Conservation (phyloP, 805 yeast species). For the Schizosaccharomyces osmophilus region DNA sequence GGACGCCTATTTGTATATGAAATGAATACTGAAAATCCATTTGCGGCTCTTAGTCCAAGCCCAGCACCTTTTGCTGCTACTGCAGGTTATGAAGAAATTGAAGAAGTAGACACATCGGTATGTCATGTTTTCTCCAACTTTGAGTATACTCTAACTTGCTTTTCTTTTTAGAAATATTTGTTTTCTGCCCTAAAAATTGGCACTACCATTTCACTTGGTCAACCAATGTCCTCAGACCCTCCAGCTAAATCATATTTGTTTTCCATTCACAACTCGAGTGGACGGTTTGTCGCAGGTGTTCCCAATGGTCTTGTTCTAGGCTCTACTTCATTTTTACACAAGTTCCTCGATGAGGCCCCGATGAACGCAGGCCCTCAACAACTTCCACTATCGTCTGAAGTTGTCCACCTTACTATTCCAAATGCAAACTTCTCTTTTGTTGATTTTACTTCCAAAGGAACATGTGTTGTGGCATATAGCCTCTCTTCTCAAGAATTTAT, state of each 20-base stretch:
- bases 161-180: neutral
- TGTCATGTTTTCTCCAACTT: neutral
- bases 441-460: neutral
- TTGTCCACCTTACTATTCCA: neutral
- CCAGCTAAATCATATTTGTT: neutral
- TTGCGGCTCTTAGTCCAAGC: neutral
- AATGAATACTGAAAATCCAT: neutral
- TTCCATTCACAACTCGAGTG: neutral
- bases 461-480: neutral
- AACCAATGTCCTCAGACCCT: neutral
- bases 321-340: neutral
- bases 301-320: neutral
- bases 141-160: neutral
- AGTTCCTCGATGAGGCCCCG: neutral
- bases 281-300: neutral
- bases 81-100: neutral
- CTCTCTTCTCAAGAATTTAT: neutral
- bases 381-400: neutral
- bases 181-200: neutral
- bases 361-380: neutral
- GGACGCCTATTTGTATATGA: neutral
- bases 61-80: neutral
- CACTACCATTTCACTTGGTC: neutral
- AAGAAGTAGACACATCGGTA: neutral
- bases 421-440: neutral